Base-by-base conservation (phyloP, 441 rosid genomes). In the Cnidoscolus chayamansa region DNA sequence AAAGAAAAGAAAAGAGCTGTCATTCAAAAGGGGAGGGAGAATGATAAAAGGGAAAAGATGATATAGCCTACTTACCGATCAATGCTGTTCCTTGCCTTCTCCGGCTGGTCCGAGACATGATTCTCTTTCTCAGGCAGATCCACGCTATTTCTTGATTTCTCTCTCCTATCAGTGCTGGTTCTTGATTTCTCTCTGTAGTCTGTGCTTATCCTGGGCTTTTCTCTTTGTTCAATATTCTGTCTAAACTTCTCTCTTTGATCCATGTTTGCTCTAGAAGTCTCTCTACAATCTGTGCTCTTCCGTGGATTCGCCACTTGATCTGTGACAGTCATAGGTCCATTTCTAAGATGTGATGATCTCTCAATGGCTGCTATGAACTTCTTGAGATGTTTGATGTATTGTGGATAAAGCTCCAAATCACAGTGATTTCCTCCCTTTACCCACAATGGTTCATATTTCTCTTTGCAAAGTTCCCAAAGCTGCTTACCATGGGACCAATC, bases 351-450 rank as follows among this genome's bases (percentile, higher is more conserved):
- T 30, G 86, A 73, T 10, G 87, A 84, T 81, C 86, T 90, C 72
- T 88, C 97, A 2, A 94, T 71, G 3, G 90, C 90, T 0, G 93
- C 84, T 67, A 92, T 84, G 86, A 94, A 94, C 81, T 92, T 94
- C 85, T 86, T 87, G 16, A 92, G 87, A 82, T 92, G 97, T 78
- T 79, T 94, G 66, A 92, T 88, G 75, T 92, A 94, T 65, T 94
- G 94, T 0, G 98, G 98, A 65, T 74, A 87, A 63, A 87, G 81
- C 83, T 94, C 98, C 78, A 94, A 78, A 76, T 92, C 93, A 50
- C 98, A 94, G 35, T 92, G 98, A 72, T 89, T 89, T 68, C 98
- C 98, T 78, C 94, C 97, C 85, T 86, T 89, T 73, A 94, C 80
- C 97, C 97, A 94, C 40, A 94, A 82, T 0, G 97, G 98, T 80